Percentiles rank a stretch among this genome's conserved stretches.
phyloP scores from a whole-genome alignment of 331 rosid species.

The Malus hybrid region DNA sequence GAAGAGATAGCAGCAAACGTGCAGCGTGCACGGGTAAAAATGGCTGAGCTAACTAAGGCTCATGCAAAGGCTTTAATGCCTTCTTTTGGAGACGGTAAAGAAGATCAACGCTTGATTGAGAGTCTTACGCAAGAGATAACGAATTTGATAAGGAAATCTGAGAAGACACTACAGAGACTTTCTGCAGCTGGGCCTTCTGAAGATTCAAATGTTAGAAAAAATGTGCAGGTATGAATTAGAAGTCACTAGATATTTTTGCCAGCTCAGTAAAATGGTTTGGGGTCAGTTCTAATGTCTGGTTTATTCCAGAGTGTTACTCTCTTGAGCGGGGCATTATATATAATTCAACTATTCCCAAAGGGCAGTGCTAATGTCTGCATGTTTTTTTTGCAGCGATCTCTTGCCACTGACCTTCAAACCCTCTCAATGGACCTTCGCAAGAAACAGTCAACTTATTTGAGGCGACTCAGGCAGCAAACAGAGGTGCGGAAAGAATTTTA shows the following conservation, averaged over 20 bases:
- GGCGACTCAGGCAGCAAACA: constrained; percentile 78
- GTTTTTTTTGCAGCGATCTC: constrained; percentile 65
- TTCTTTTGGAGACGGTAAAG: constrained; percentile 91
- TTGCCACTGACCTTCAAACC: constrained; percentile 98
- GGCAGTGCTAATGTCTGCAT: constrained; percentile 14
- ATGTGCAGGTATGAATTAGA: constrained; percentile 70
- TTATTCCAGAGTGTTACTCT: background rate
- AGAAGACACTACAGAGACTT: constrained; percentile 68
- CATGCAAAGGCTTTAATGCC: constrained; percentile 97
- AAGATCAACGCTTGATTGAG: constrained; percentile 81
- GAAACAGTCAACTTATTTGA: constrained; percentile 92
- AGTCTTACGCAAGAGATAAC: constrained; percentile 77
- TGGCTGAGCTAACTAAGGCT: constrained; percentile 83
- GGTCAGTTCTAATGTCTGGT: background rate
- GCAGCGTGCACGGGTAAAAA: constrained; percentile 74
- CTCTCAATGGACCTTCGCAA: constrained; percentile 93
- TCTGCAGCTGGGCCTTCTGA: constrained; percentile 82
- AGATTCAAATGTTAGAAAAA: constrained; percentile 90
- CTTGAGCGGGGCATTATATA: background rate
- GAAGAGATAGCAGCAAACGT: constrained; percentile 87
- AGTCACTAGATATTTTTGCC: background rate
- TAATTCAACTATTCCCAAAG: background rate
- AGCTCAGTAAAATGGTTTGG: background rate
- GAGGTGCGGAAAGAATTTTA: constrained; percentile 45
- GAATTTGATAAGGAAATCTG: constrained; percentile 70